Conservation (phyloP, 2,329 filamentous ascomycete species). For the Metarhizium album region DNA sequence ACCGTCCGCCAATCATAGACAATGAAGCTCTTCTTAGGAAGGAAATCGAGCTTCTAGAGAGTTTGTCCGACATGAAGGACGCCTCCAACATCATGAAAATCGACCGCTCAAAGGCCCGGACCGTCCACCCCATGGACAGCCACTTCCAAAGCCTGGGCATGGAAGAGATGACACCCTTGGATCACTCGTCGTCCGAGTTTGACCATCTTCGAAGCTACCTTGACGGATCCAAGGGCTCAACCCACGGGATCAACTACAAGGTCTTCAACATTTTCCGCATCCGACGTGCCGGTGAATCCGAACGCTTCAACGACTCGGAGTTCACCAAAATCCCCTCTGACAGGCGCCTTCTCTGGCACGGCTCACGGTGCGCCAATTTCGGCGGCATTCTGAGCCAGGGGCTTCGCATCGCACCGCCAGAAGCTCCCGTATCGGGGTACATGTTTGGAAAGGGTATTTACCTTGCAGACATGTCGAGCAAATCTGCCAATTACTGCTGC, state of each 20-base stretch:
- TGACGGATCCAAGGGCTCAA: constrained; percentile 51
- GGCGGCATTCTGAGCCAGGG: constrained; percentile 82
- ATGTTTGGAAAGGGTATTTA: constrained; percentile 92
- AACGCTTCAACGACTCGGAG: constrained; percentile 51
- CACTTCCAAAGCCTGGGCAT: constrained; percentile 63
- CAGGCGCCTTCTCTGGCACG: constrained; percentile 77
- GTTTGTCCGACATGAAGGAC: constrained; percentile 76
- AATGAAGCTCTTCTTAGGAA: constrained; percentile 49
- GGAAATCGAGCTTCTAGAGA: constrained; percentile 72
- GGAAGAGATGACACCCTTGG: constrained; percentile 64
- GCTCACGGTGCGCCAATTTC: constrained; percentile 72
- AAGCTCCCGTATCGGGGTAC: constrained; percentile 70
- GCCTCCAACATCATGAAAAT: constrained; percentile 67
- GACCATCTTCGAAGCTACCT: constrained; percentile 56
- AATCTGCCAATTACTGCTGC: constrained; percentile 70
- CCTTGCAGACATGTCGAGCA: constrained; percentile 73
- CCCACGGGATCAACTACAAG: constrained; percentile 50
- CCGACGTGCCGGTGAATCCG: constrained; percentile 59
- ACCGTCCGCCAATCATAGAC: constrained; percentile 58
- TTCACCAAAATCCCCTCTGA: constrained; percentile 48
- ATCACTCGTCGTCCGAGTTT: constrained; percentile 51
- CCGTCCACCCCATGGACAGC: constrained; percentile 56
- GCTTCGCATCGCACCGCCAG: constrained; percentile 77
- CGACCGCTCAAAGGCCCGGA: constrained; percentile 36
- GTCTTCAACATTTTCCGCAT: constrained; percentile 75